Conservation (phyloP, 371 early-diverging fungal species). For the Rhizopus delemar region DNA sequence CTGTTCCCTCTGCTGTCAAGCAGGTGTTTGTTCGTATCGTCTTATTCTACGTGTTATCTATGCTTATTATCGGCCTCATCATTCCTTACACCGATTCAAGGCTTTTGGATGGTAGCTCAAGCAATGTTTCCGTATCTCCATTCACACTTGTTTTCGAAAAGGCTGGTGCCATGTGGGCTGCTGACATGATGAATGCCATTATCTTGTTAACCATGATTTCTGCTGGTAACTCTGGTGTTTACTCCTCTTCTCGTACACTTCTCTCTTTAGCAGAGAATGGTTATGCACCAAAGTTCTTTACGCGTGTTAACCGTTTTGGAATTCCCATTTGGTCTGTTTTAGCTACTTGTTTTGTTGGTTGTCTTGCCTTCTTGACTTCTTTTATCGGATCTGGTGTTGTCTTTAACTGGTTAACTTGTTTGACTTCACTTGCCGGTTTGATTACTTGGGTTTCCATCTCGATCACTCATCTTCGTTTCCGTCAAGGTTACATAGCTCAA, state of each 20-base stretch:
- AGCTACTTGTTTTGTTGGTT: constrained; percentile 56
- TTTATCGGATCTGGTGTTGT: constrained; percentile 60
- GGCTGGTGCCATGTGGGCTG: constrained; percentile 65
- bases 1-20: constrained; percentile 69
- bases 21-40: constrained; percentile 74
- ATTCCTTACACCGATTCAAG: constrained; percentile 59
- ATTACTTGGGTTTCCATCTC: constrained; percentile 80
- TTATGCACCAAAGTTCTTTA: constrained; percentile 63
- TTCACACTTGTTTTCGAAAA: constrained; percentile 69
- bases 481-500: constrained; percentile 71
- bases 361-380: constrained; percentile 52
- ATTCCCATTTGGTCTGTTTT: constrained; percentile 61
- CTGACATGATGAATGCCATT: constrained; percentile 76
- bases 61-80: constrained; percentile 68
- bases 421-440: constrained; percentile 74
- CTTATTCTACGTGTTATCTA: constrained; percentile 72
- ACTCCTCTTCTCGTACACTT: constrained; percentile 68
- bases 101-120: constrained; percentile 43
- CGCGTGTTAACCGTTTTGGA: constrained; percentile 51
- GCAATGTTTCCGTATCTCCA: constrained; percentile 61
- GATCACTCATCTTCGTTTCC: constrained; percentile 77
- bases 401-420: constrained; percentile 68
- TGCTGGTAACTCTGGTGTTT: constrained; percentile 75
- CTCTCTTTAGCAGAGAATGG: constrained; percentile 67
- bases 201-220: constrained; percentile 68